phyloP scores from a whole-genome alignment of 805 yeast genomes.

The Yarrowia osloensis region DNA sequence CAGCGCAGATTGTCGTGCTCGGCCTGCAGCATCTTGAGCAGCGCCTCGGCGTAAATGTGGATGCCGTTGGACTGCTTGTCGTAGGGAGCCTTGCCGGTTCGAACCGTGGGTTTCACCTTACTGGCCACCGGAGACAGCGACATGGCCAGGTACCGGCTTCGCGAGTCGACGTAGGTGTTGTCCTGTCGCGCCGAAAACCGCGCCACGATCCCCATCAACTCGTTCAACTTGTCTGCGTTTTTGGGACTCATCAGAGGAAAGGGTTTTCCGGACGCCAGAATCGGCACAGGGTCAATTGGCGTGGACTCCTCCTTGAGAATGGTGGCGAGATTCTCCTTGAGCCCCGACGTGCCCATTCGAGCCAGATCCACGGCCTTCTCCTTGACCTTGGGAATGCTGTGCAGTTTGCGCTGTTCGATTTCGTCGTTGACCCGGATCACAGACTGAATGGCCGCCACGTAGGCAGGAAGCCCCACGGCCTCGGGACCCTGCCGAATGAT shows the following conservation, averaged over 20 bases:
- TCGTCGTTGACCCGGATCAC: slow-evolving; percentile 37
- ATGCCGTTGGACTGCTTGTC: slow-evolving; percentile 66
- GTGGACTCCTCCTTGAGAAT: slow-evolving; percentile 46
- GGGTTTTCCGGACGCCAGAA: slow-evolving; percentile 47
- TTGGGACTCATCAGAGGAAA: slow-evolving; percentile 37
- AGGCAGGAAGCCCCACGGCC: slow-evolving; percentile 36
- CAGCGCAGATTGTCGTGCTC: slow-evolving; percentile 53
- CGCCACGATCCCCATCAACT: slow-evolving; percentile 50
- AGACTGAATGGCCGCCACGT: slow-evolving; percentile 36
- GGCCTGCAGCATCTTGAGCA: slow-evolving; percentile 52
- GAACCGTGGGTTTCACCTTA: slow-evolving; percentile 32
- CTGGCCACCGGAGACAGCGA: slow-evolving; percentile 34
- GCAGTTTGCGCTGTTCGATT: slow-evolving; percentile 37
- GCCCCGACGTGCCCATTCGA: slow-evolving; percentile 56
- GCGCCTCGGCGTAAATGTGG: slow-evolving; percentile 53
- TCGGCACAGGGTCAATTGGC: slow-evolving; percentile 51
- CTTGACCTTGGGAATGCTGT: slow-evolving; percentile 62
- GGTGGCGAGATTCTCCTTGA: slow-evolving; percentile 54
- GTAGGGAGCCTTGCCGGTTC: slow-evolving; percentile 48
- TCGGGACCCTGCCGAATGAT: slow-evolving; percentile 38
- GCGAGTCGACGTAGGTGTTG: slow-evolving; percentile 37
- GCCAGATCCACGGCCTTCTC: slow-evolving; percentile 60
- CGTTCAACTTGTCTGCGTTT: slow-evolving; percentile 44
- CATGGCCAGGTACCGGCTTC: slow-evolving; percentile 35
- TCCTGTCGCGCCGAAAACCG: slow-evolving; percentile 34